Conservation (phyloP, 163 green algal species). For the Coccomyxa subellipsoidea region DNA sequence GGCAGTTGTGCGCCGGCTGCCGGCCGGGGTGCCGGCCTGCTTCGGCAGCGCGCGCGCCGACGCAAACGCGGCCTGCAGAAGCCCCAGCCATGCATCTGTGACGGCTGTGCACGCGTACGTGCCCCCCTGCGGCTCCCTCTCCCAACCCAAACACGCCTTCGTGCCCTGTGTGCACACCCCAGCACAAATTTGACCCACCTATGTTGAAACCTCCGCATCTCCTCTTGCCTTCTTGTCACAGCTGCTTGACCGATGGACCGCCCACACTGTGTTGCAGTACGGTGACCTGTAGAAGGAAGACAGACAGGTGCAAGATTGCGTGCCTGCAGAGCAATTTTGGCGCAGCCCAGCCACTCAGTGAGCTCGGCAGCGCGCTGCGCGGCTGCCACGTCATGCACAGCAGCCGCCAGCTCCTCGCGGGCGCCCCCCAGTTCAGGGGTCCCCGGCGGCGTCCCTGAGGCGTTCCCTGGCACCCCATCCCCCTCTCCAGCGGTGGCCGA, state of each 20-base stretch:
- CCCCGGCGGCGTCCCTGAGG: not conserved
- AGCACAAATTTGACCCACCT: not conserved
- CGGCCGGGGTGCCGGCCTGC: not conserved
- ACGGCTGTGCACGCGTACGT: conserved; percentile 39
- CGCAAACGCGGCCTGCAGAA: conserved; percentile 35
- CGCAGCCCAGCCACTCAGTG: conserved; percentile 36
- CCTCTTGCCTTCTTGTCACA: not conserved
- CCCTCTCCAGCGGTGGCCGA: not conserved
- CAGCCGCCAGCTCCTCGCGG: conserved; percentile 19
- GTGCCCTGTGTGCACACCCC: conserved; percentile 24
- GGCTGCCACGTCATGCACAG: conserved; percentile 5
- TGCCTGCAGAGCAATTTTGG: conserved; percentile 35
- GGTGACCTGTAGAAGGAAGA: too few species aligned
- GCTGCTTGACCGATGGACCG: too few species aligned
- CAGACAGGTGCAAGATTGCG: not conserved
- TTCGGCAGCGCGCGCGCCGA: conserved; percentile 20
- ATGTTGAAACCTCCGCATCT: not conserved
- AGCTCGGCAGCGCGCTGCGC: conserved; percentile 19
- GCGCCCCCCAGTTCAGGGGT: not conserved
- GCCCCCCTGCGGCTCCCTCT: conserved; percentile 28
- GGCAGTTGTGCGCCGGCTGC: not conserved
- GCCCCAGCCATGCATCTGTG: conserved; percentile 50
- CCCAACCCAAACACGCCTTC: conserved; percentile 52
- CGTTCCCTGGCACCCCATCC: not conserved
- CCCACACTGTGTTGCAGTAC: too few species aligned